Evolutionary conservation across 2,329 filamentous ascomycete species (phyloP), one percentile per base, ranked within the genome.

Genomic region (Cladosporium sp.): DNA sequence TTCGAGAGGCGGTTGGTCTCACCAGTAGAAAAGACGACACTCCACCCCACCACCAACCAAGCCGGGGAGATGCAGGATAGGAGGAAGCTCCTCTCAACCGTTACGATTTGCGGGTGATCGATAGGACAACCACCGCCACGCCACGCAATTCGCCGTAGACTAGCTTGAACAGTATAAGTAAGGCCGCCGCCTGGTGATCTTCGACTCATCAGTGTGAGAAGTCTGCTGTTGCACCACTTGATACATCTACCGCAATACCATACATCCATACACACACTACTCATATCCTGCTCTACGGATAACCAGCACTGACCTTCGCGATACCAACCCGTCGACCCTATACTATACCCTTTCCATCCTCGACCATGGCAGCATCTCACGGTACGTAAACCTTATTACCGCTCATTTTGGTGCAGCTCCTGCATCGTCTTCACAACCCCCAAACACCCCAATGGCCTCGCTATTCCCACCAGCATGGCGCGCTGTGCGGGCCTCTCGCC

Each of bases 391-490:
- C 43, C 23, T 61, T 49, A 23, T 13, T 59, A 23, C 16, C 36
- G n/a, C n/a, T 30, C 36, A 5, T 11, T 1, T 26, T 59, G 51
- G 51, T 32, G 51, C 18, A 32, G 51, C 51, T 23, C n/a, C 32
- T 21, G 25, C 39, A 32, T 51, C 58, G 7, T 61, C 58, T 26
- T 49, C 28, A 26, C 46, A 25, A n/a, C 46, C 39, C 26, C 46
- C n/a, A 49, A 51, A 61, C 46, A 51, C 43, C 56, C 56, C 58
- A 63, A 63, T 56, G 60, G 49, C 60, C 26, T 63, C 23, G 13
- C 49, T 51, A 2, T 30, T 34, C 18, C 59, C 59, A 30, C n/a
- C 28, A 26, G 49, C 36, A 30, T 63, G 49, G 60, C 60, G 60
- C 60, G 60, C 60, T 30, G 32, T 39, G 53, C 60, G 49, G 48